phyloP scores from a whole-genome alignment of 1,284 basidiomycete genomes.

The Rhodotorula mucilaginosa region DNA sequence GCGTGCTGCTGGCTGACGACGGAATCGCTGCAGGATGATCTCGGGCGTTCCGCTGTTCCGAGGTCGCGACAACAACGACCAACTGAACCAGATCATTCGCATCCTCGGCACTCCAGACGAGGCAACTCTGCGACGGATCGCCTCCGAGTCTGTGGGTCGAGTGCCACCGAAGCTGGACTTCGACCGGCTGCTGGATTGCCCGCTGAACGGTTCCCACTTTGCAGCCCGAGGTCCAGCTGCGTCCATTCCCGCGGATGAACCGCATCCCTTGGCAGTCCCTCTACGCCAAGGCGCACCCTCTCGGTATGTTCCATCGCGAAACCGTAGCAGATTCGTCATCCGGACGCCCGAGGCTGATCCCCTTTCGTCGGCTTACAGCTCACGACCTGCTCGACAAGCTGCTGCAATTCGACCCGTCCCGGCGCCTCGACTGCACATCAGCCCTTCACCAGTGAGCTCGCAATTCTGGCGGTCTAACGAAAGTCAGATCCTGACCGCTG shows the following conservation, averaged over 20 bases:
- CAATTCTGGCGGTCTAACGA: background rate
- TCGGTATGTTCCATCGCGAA: constrained; percentile 58
- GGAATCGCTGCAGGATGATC: constrained; percentile 58
- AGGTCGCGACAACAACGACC: constrained; percentile 96
- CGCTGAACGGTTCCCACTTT: background rate
- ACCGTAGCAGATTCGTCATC: background rate
- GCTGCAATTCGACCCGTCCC: constrained; percentile 92
- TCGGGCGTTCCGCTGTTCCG: constrained; percentile 95
- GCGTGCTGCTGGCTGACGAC: constrained; percentile 45
- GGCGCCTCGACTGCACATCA: constrained; percentile 87
- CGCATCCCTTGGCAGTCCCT: constrained; percentile 86
- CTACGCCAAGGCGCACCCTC: constrained; percentile 85
- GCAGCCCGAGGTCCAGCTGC: constrained; percentile 85
- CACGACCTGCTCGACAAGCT: constrained; percentile 86
- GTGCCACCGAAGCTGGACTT: constrained; percentile 45
- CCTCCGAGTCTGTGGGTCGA: constrained; percentile 72
- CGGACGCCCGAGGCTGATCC: background rate
- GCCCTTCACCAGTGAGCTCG: constrained; percentile 69
- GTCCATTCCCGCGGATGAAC: constrained; percentile 84
- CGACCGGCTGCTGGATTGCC: too few species aligned
- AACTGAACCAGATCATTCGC: constrained; percentile 94
- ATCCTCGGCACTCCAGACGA: constrained; percentile 96
- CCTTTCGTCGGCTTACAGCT: background rate
- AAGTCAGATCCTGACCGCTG: background rate
- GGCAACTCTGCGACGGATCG: constrained; percentile 80